Percentiles rank a stretch among this genome's conserved stretches.
These are phyloP conservation scores for Aspergillus arachidicola DNA, from an alignment of 2,329 filamentous ascomycete species.

Conservation along the genomic window DNA sequence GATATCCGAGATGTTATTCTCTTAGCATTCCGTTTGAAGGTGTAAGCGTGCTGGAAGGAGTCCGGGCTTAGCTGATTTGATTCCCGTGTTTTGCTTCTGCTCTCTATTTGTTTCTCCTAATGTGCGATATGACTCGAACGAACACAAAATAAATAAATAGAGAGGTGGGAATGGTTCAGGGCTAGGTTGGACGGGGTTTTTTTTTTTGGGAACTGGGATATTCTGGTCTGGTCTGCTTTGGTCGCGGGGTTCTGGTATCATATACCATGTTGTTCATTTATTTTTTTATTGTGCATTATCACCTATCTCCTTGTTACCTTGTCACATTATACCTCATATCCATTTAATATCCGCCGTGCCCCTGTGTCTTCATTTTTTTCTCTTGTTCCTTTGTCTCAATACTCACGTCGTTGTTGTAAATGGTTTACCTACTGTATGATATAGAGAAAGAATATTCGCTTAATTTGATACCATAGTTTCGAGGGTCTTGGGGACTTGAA, in stretches of 20 bases:
- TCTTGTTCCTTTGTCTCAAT: neutral
- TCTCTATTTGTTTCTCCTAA: constrained; percentile 16
- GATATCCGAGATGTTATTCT: constrained; percentile 23
- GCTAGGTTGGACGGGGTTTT: constrained; percentile 25
- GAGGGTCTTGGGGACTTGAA: neutral
- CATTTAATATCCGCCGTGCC: constrained; percentile 1
- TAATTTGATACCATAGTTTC: neutral
- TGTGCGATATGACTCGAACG: constrained; percentile 28
- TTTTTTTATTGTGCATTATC: constrained; percentile 8
- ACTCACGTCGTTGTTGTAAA: constrained; percentile 5
- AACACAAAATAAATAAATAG: constrained; percentile 26
- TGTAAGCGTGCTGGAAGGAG: constrained; percentile 28
- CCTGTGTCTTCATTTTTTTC: neutral
- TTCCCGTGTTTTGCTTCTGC: constrained; percentile 17
- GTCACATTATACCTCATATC: constrained; percentile 5
- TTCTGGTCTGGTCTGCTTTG: constrained; percentile 18
- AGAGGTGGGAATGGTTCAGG: constrained; percentile 28
- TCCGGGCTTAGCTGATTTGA: constrained; percentile 25
- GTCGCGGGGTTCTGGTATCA: constrained; percentile 8
- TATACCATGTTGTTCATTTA: constrained; percentile 9
- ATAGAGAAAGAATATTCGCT: neutral
- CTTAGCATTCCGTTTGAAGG: constrained; percentile 24
- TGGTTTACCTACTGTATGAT: constrained; percentile 5
- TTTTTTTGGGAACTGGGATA: constrained; percentile 20
- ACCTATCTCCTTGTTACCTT: neutral